A percentile compares a stretch with the other conserved stretches of the same genome.
Evolutionary conservation across 1,284 basidiomycete genomes (phyloP).

Genomic region (Microbotryum silenes-acaulis): DNA sequence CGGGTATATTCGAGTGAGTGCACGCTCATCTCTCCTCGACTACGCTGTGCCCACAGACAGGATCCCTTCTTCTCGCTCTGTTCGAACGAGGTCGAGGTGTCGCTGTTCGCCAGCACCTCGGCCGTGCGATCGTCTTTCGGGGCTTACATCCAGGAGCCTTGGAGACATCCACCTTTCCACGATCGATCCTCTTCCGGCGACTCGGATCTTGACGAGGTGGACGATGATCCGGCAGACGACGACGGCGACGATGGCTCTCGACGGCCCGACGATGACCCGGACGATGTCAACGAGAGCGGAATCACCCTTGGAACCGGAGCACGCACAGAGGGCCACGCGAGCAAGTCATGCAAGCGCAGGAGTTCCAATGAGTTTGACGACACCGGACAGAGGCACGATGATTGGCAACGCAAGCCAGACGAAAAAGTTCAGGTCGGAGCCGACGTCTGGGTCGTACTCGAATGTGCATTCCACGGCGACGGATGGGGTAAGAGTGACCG

Average conservation of each 20-base stretch:
- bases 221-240: background rate
- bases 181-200: background rate
- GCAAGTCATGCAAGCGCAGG: background rate
- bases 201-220: background rate
- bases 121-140: conserved; percentile 22
- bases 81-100: conserved; percentile 31
- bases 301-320: background rate
- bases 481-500: conserved; percentile 9
- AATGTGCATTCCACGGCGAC: conserved; percentile 31
- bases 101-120: conserved; percentile 26
- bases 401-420: background rate
- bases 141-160: conserved; percentile 3
- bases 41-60: background rate
- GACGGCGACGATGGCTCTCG: background rate
- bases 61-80: conserved; percentile 33
- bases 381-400: background rate
- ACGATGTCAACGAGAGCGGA: background rate
- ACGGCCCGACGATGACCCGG: background rate
- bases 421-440: conserved; percentile 17
- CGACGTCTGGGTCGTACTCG: conserved; percentile 28
- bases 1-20: background rate
- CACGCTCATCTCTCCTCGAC: no score
- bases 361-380: background rate
- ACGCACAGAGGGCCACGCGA: background rate
- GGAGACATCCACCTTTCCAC: no score